Conservation (phyloP, 345 rosid species). For the Raphanus sativus region DNA sequence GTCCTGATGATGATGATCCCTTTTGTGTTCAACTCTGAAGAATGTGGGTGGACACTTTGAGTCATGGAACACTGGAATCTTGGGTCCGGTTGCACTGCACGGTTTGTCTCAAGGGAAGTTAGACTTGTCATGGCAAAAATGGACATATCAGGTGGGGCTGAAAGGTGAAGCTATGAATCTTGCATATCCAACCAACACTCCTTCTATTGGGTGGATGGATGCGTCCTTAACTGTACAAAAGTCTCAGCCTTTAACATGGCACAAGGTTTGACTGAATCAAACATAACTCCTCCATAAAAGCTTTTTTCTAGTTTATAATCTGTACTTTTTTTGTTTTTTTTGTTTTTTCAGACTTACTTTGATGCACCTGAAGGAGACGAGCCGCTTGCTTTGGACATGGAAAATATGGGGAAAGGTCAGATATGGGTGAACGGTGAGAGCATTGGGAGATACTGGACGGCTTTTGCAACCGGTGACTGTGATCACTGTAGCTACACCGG, state of each 20-base stretch:
- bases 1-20: neutral
- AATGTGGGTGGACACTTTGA: slow-evolving; percentile 95
- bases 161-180: slow-evolving; percentile 95
- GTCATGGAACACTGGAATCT: slow-evolving; percentile 92
- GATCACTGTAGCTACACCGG: slow-evolving; percentile 76
- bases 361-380: slow-evolving; percentile 91
- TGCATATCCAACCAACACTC: slow-evolving; percentile 58
- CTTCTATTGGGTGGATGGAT: slow-evolving; percentile 76
- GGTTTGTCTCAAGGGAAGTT: slow-evolving; percentile 83
- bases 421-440: slow-evolving; percentile 96
- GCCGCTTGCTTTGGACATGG: slow-evolving; percentile 94
- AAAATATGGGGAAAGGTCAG: slow-evolving; percentile 96
- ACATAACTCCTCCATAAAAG: no score
- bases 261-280: slow-evolving; percentile 56
- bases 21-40: slow-evolving; percentile 41
- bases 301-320: neutral
- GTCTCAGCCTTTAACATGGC: slow-evolving; percentile 91
- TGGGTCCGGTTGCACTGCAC: slow-evolving; percentile 90
- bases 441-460: slow-evolving; percentile 96
- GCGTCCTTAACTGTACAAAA: slow-evolving; percentile 60
- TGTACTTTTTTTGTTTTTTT: neutral
- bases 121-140: slow-evolving; percentile 91
- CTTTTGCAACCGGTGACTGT: slow-evolving; percentile 79
- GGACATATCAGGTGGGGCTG: slow-evolving; percentile 99
- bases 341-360: slow-evolving; percentile 68